Percentiles rank a stretch among this genome's conserved stretches.
These are phyloP conservation scores for Gracilaria vermiculophylla DNA, from an alignment of 23 red algal genomes.

Conservation along the genomic window DNA sequence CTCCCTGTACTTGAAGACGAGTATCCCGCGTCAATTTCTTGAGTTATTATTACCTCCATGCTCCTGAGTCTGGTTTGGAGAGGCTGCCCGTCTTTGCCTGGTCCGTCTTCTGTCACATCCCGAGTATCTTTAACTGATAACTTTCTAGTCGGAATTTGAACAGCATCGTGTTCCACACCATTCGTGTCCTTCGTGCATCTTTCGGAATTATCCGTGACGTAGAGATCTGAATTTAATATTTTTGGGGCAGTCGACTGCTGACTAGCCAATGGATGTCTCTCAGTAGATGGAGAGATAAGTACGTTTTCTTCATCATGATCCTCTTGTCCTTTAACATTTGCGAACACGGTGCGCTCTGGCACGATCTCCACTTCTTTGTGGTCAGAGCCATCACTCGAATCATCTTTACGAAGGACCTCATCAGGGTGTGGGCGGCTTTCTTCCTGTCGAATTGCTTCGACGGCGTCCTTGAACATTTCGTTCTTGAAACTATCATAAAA, in stretches of 20 bases:
- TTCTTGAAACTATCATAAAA: conserved; percentile 38
- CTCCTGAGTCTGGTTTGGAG: neutral
- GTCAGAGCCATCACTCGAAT: neutral
- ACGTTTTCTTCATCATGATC: neutral
- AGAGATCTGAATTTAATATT: neutral
- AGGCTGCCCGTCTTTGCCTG: neutral
- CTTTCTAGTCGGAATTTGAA: neutral
- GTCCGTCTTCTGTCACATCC: neutral
- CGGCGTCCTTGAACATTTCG: neutral
- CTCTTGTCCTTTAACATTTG: neutral
- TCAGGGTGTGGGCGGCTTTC: neutral
- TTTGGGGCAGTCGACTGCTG: neutral
- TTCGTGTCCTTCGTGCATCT: neutral
- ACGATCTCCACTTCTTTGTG: neutral
- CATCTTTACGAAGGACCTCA: neutral
- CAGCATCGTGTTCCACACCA: neutral
- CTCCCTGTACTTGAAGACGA: neutral
- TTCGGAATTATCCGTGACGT: neutral
- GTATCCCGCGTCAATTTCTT: neutral
- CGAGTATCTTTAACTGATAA: neutral
- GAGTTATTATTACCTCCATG: neutral
- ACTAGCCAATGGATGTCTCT: neutral
- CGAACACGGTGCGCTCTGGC: neutral
- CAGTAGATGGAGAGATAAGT: neutral
- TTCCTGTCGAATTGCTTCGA: neutral